Percentiles rank a stretch among this genome's conserved stretches.
phyloP scores from a whole-genome alignment of 495 filamentous ascomycete species.

The Viridothelium virens region DNA sequence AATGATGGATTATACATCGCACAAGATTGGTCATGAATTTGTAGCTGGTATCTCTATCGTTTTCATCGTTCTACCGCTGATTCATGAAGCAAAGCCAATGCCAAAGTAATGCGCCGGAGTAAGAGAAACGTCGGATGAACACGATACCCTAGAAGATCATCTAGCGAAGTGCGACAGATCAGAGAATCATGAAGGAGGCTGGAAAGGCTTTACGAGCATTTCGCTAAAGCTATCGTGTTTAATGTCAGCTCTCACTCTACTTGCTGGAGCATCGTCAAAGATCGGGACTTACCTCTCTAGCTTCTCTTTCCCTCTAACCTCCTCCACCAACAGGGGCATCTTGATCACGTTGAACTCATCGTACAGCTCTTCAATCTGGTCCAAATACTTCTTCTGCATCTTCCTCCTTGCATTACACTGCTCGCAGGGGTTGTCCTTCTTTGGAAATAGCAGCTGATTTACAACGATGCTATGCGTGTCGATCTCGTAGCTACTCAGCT shows the following conservation, averaged over 20 bases:
- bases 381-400: slow-evolving; percentile 99
- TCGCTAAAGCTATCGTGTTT: slow-evolving; percentile 60
- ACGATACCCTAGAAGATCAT: not conserved
- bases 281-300: slow-evolving; percentile 58
- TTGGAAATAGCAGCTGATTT: slow-evolving; percentile 94
- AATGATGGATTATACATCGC: no score
- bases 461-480: slow-evolving; percentile 97
- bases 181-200: slow-evolving; percentile 55
- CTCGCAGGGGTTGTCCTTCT: slow-evolving; percentile 75
- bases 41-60: slow-evolving; percentile 7
- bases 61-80: not conserved
- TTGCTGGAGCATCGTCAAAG: not conserved
- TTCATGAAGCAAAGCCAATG: not conserved
- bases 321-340: slow-evolving; percentile 91
- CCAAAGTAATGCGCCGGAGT: not conserved
- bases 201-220: slow-evolving; percentile 81
- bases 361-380: slow-evolving; percentile 97
- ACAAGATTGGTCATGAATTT: not conserved
- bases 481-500: slow-evolving; percentile 85
- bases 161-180: not conserved
- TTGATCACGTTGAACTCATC: slow-evolving; percentile 99
- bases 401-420: slow-evolving; percentile 91
- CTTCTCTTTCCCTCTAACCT: slow-evolving; percentile 90
- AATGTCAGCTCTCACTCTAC: not conserved
- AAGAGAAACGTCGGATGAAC: not conserved